Evolutionary conservation across 2,329 filamentous ascomycete species (phyloP).

Genomic region (Trichoderma atrobrunneum): DNA sequence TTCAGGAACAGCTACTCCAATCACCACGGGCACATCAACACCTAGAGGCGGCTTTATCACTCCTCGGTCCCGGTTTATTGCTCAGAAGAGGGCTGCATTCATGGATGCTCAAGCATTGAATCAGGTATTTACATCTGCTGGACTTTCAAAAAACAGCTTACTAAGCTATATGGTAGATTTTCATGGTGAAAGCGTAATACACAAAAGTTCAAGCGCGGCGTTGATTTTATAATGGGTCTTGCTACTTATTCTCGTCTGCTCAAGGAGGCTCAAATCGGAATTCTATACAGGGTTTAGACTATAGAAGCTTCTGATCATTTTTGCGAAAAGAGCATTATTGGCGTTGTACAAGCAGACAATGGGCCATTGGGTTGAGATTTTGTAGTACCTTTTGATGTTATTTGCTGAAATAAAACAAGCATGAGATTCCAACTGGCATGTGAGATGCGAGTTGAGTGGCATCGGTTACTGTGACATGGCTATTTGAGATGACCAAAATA

Average conservation of each 20-base stretch:
- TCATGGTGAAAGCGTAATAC: constrained; percentile 59
- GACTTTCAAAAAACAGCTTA: constrained; percentile 8
- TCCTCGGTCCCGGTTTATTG: constrained; percentile 72
- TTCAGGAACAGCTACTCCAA: constrained; percentile 39
- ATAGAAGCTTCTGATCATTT: not conserved
- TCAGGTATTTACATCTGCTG: constrained; percentile 57
- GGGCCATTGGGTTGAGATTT: not conserved
- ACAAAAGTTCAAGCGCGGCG: not conserved
- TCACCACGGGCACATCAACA: constrained; percentile 45
- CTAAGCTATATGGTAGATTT: constrained; percentile 46
- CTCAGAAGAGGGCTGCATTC: constrained; percentile 80
- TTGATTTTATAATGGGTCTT: not conserved
- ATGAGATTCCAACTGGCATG: not conserved
- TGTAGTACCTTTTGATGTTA: not conserved
- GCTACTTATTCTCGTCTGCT: constrained; percentile 1
- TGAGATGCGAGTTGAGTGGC: not conserved
- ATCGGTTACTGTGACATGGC: not conserved
- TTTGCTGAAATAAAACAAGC: not conserved
- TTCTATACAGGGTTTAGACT: not conserved
- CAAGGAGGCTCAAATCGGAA: not conserved
- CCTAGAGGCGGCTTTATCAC: constrained; percentile 65
- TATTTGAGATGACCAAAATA: not conserved
- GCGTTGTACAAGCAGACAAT: not conserved
- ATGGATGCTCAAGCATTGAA: constrained; percentile 80
- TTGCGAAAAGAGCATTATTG: not conserved